These are phyloP conservation scores for Pyricularia pennisetigena DNA, from an alignment of 2,329 filamentous ascomycete genomes.

Conservation along the genomic window DNA sequence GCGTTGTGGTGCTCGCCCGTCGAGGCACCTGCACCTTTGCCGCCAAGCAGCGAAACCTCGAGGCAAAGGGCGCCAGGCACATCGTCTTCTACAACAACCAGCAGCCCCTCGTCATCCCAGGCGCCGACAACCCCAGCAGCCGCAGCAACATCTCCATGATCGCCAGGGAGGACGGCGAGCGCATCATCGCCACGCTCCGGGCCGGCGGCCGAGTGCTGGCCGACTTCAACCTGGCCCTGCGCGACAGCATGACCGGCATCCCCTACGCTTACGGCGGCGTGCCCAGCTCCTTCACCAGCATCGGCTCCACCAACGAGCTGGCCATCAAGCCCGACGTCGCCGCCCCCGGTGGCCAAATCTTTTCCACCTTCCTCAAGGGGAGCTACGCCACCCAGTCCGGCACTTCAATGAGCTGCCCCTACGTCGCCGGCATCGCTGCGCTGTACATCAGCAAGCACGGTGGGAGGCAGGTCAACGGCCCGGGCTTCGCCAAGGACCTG, in stretches of 20 bases:
- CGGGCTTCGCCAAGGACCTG: background rate
- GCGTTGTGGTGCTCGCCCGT: slow-evolving; percentile 29
- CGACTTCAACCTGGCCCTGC: slow-evolving; percentile 10
- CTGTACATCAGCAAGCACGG: slow-evolving; percentile 24
- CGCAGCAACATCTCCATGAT: slow-evolving; percentile 12
- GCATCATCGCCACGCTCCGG: slow-evolving; percentile 18
- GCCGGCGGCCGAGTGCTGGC: slow-evolving; percentile 21
- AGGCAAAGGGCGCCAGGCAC: slow-evolving; percentile 16
- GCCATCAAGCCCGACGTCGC: slow-evolving; percentile 32
- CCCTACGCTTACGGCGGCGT: slow-evolving; percentile 19
- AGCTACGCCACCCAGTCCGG: slow-evolving; percentile 30
- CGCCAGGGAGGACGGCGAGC: slow-evolving; percentile 16
- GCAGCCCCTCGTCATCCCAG: background rate
- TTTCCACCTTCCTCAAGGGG: slow-evolving; percentile 31
- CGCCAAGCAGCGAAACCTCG: slow-evolving; percentile 19
- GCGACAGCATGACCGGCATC: slow-evolving; percentile 7
- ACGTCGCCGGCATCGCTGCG: slow-evolving; percentile 31
- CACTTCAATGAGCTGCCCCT: slow-evolving; percentile 44
- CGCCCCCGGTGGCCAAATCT: slow-evolving; percentile 32
- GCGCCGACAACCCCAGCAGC: background rate
- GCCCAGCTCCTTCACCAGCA: slow-evolving; percentile 27
- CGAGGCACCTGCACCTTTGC: slow-evolving; percentile 17
- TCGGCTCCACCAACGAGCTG: slow-evolving; percentile 32
- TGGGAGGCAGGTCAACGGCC: slow-evolving; percentile 10
- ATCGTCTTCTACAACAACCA: slow-evolving; percentile 21